phyloP scores from a whole-genome alignment of 106 monocot genomes.

The Dendrobium catenatum region DNA sequence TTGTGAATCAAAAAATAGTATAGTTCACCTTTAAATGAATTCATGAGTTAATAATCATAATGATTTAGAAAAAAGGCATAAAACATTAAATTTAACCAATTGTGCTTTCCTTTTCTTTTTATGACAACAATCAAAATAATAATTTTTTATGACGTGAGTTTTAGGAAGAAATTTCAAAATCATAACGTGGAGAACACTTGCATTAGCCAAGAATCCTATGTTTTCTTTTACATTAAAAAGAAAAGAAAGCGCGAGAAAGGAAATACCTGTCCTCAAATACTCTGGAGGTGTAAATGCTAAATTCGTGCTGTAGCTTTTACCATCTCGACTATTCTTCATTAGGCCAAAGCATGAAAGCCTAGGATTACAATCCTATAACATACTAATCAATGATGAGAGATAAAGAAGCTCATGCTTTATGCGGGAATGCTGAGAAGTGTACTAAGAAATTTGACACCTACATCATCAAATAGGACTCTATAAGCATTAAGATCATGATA shows the following conservation, averaged over 20 bases:
- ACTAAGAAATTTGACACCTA: conserved; percentile 7
- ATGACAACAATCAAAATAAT: not conserved
- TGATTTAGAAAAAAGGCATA: not conserved
- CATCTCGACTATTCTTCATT: conserved; percentile 62
- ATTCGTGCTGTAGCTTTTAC: conserved; percentile 64
- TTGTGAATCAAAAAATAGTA: no score
- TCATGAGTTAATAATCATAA: no score
- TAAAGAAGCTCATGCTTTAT: not conserved
- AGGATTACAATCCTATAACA: conserved; percentile 44
- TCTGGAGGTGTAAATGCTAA: conserved; percentile 81
- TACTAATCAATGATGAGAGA: conserved; percentile 1
- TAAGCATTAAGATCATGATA: conserved; percentile 53
- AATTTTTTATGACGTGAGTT: not conserved
- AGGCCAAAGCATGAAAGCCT: conserved; percentile 56
- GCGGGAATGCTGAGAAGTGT: not conserved
- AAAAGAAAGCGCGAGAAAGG: conserved; percentile 28
- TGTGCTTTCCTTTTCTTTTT: not conserved
- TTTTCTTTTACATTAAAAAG: not conserved
- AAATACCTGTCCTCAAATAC: conserved; percentile 82
- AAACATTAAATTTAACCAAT: not conserved
- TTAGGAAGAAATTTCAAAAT: not conserved
- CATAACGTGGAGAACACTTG: not conserved
- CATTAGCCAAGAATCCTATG: not conserved
- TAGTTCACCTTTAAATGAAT: no score
- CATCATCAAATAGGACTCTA: conserved; percentile 42